Base-by-base conservation (phyloP, 2,329 filamentous ascomycete genomes). In the Lomentospora prolificans region DNA sequence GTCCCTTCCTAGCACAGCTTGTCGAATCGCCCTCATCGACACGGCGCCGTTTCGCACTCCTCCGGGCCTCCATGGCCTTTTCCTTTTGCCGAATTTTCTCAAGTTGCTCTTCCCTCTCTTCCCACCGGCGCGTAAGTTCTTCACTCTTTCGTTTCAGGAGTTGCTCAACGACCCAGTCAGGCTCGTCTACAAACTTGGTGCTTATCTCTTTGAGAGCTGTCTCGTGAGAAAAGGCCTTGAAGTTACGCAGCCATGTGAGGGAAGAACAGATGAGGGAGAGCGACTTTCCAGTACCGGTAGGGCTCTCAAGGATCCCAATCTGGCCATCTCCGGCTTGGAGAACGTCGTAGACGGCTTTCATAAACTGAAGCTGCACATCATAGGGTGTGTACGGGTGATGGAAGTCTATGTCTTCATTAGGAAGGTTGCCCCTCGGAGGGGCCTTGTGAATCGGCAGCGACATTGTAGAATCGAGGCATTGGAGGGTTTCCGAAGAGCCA, bases 281-380 rank as follows among this genome's bases (percentile, higher is more conserved):
- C 1, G 91, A 96, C 78, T 96, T 96, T 48, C 91, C 91, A 59
- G 82, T 87, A 68, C 91, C 91, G 44, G 91, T 96, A n/a, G 91
- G 91, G 50, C 89, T 95, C 66, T 96, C 91, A 50, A 96, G 85
- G 46, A 96, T 90, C 28, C 89, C 91, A 50, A 96, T 77, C 64
- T 91, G 89, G 7, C 88, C 86, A 44, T 86, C 69, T 3, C 80
- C 80, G 24, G 64, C 65, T 61, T 95, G 84, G 25, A 96, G 80
- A 58, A 90, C 89, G 52, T 82, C 72, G 66, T 95, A 96, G 4
- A 94, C 78, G 0, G 86, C 80, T 61, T 78, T 83, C 91, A 96
- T 96, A 65, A 96, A 95, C 61, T 92, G 76, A 48, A 86, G 77
- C 65, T 96, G 91, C 46, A 96, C 94, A 54, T 87, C 80, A 68